Base-by-base conservation (phyloP, 306 rosid species). In the Canavalia ensiformis region DNA sequence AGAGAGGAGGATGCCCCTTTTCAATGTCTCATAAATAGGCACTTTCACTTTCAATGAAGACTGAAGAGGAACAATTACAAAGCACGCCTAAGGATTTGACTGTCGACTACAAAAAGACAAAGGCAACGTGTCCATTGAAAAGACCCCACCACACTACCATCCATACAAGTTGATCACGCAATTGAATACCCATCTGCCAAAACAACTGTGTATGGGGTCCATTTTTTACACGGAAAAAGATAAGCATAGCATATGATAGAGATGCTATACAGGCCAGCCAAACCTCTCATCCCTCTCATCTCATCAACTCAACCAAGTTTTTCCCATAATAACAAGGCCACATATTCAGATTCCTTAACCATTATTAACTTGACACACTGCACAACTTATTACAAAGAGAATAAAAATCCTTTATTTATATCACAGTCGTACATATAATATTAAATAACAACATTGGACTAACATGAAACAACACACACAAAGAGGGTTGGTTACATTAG, bases 321-420 rank as follows among this genome's bases (percentile, higher is more conserved):
- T 35, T 42, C 79, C 82, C 65, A 12, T 51, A 6, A 68, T 11
- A 39, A 29, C 28, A 56, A 8, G 72, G 52, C 56, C 49, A 65
- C 54, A 63, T 5, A 49, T 30, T 76, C 34, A 59, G 79, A 58
- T 72, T 72, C 79, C 68, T 67, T 3, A 6, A 46, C 63, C 56
- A 65, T 74, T 45, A 51, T 51, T 45, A 13, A 41, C 1, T 25
- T 6, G 10, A 37, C 2, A 51, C n/a, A 60, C 33, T 54, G 25
- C 25, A 29, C 9, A 45, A 28, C 60, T 7, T 45, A 66, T 45
- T 18, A 18, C 25, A 18, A 18, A 8, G 56, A 44, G 30, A 67
- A 74, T 37, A 11, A 51, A 54, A 78, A 39, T 28, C 78, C 78
- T 86, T 68, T 86, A 90, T 86, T 88, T 85, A 90, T 84, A 75